Evolutionary conservation across 2,329 filamentous ascomycete species (phyloP).

Genomic region (Fusarium oligoseptatum): DNA sequence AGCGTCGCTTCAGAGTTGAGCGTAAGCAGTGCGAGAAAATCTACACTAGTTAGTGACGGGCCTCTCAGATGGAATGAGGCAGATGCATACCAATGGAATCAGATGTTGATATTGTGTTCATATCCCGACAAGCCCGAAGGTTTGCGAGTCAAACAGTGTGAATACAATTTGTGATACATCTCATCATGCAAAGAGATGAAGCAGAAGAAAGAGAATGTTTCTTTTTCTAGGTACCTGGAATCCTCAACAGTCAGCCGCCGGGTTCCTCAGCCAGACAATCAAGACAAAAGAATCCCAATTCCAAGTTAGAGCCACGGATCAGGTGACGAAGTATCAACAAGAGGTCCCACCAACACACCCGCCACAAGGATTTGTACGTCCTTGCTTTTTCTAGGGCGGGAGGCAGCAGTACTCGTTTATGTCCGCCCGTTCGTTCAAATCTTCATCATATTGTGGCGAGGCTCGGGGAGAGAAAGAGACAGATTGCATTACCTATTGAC

Average conservation of each 20-base stretch:
- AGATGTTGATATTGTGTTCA: conserved; percentile 69
- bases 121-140: conserved; percentile 58
- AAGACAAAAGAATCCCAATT: conserved; percentile 44
- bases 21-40: background rate
- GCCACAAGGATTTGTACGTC: conserved; percentile 73
- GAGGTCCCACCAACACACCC: conserved; percentile 63
- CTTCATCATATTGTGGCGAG: conserved; percentile 67
- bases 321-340: conserved; percentile 78
- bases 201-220: conserved; percentile 27
- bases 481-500: conserved; percentile 57
- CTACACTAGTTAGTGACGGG: conserved; percentile 31
- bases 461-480: conserved; percentile 11
- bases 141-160: conserved; percentile 69
- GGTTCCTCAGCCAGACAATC: conserved; percentile 37
- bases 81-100: conserved; percentile 61
- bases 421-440: conserved; percentile 79
- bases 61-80: background rate
- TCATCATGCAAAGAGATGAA: conserved; percentile 60
- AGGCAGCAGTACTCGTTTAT: conserved; percentile 69
- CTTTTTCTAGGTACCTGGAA: conserved; percentile 53
- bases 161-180: conserved; percentile 61
- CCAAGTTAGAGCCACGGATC: conserved; percentile 58
- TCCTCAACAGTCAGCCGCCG: conserved; percentile 49
- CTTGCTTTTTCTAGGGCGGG: conserved; percentile 67
- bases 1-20: background rate